These are phyloP conservation scores for Globisporangium paroecandrum DNA, from an alignment of 352 stramenopile species.

Conservation along the genomic window DNA sequence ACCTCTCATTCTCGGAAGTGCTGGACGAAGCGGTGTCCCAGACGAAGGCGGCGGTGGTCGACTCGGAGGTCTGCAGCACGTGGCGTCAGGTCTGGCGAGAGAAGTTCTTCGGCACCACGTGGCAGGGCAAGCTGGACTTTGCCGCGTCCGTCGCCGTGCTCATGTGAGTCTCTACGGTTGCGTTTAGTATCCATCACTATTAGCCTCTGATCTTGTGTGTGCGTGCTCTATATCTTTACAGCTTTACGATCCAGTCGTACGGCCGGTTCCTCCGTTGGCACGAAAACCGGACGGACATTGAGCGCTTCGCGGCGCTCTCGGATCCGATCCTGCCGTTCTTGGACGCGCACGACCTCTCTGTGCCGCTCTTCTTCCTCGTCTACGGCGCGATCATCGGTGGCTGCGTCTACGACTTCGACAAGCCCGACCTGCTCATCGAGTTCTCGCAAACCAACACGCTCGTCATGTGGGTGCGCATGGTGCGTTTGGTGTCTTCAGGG, in stretches of 20 bases:
- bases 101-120: conserved; percentile 3
- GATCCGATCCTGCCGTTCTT: conserved; percentile 30
- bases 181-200: too few species aligned
- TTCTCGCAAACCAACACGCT: conserved; percentile 28
- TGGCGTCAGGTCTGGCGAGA: conserved; percentile 7
- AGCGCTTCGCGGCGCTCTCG: conserved; percentile 22
- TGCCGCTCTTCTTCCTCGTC: conserved; percentile 26
- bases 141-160: conserved; percentile 1
- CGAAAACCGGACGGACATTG: conserved; percentile 27
- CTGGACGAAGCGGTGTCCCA: conserved; percentile 1
- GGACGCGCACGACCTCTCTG: conserved; percentile 26
- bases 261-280: conserved; percentile 30
- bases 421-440: conserved; percentile 34
- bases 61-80: conserved; percentile 3
- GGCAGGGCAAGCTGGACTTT: conserved; percentile 7
- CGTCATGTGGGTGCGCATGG: conserved; percentile 37
- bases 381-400: conserved; percentile 26
- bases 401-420: conserved; percentile 27
- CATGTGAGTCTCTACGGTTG: conserved; percentile 4
- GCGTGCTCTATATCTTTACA: conserved; percentile 4
- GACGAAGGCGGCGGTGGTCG: not conserved
- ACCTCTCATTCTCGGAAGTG: conserved; percentile 9
- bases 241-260: conserved; percentile 27
- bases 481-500: conserved; percentile 2
- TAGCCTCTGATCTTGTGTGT: too few species aligned